Evolutionary conservation across 73 alveolate species (phyloP).

Genomic region (Paramecium octaurelia): DNA sequence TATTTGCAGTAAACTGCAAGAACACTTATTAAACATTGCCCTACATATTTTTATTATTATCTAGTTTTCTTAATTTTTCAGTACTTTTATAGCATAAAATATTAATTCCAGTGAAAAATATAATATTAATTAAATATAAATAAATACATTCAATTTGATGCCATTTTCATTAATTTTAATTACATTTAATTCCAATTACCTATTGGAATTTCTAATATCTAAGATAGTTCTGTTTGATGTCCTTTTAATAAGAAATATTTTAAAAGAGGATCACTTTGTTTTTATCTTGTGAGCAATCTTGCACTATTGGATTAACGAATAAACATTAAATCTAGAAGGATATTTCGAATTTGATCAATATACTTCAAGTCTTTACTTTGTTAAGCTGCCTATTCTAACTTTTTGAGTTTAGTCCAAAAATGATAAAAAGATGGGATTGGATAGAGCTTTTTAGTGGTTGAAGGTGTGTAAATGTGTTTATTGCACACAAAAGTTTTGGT

Average conservation of each 20-base stretch:
- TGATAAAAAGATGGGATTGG: conserved; percentile 23
- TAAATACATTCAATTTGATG: neutral
- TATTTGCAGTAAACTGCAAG: conserved; percentile 28
- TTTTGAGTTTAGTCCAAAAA: neutral
- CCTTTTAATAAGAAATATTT: neutral
- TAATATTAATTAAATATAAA: neutral
- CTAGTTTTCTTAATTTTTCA: neutral
- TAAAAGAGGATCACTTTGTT: neutral
- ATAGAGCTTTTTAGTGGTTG: neutral
- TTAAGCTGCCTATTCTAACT: neutral
- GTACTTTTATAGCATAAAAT: neutral
- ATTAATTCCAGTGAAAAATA: neutral
- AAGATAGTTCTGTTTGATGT: neutral
- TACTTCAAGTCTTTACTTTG: neutral
- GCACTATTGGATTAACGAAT: neutral
- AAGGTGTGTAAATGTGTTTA: neutral
- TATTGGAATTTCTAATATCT: neutral
- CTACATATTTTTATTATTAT: conserved; percentile 25
- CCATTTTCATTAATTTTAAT: conserved; percentile 17
- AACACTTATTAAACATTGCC: conserved; percentile 48
- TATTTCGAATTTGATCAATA: neutral
- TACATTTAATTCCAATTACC: conserved; percentile 35
- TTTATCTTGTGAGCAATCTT: neutral
- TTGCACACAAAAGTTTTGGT: neutral
- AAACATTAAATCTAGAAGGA: neutral